phyloP scores from a whole-genome alignment of 306 rosid species.

The Rosa lucieae region DNA sequence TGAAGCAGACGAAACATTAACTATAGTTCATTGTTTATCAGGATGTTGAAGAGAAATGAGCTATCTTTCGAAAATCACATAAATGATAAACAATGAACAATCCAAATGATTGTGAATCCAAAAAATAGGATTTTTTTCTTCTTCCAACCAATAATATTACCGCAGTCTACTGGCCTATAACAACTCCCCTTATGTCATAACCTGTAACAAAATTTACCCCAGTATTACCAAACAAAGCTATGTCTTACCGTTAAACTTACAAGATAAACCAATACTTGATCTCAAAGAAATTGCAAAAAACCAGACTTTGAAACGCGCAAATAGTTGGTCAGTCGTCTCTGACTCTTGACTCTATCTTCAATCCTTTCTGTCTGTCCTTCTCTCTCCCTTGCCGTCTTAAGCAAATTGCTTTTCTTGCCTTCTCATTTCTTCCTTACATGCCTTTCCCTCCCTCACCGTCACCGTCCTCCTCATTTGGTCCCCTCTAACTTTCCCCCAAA shows the following conservation, averaged over 20 bases:
- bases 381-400: not conserved
- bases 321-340: not conserved
- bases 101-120: too few species aligned
- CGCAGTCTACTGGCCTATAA: too few species aligned
- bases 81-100: too few species aligned
- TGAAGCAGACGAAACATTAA: too few species aligned
- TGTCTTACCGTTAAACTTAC: not conserved
- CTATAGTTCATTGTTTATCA: too few species aligned
- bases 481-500: not conserved
- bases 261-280: not conserved
- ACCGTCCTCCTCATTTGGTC: slow-evolving; percentile 32
- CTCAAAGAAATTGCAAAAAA: not conserved
- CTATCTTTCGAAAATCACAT: too few species aligned
- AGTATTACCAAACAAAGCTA: not conserved
- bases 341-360: not conserved
- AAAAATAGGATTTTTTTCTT: too few species aligned
- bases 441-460: slow-evolving; percentile 27
- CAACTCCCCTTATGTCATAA: too few species aligned
- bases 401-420: too few species aligned
- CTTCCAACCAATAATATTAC: too few species aligned
- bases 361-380: not conserved
- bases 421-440: not conserved
- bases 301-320: not conserved
- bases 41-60: too few species aligned
- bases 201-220: not conserved